phyloP scores from a whole-genome alignment of 371 early-diverging fungal species.

The Syncephalastrum sp. region DNA sequence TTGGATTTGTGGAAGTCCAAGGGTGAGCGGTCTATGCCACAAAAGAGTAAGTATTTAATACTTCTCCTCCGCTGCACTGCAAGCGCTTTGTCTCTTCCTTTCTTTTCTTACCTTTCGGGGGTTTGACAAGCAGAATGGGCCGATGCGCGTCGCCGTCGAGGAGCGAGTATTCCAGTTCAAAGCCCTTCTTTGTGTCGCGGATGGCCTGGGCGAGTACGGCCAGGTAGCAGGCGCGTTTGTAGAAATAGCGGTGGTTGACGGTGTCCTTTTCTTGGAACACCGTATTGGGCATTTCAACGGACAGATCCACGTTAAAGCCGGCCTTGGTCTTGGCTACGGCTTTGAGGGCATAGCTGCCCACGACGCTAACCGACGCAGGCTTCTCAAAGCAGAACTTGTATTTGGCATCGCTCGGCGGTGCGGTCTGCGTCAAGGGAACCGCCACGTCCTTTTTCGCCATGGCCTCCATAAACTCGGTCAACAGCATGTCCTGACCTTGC shows the following conservation, averaged over 20 bases:
- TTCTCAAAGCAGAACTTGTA: constrained; percentile 76
- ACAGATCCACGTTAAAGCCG: constrained; percentile 84
- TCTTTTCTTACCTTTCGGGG: constrained; percentile 44
- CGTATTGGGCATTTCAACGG: constrained; percentile 88
- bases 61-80: no score
- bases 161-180: constrained; percentile 57
- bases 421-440: constrained; percentile 77
- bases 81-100: no score
- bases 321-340: constrained; percentile 61
- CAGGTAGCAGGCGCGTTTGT: constrained; percentile 93
- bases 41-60: background rate
- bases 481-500: constrained; percentile 40
- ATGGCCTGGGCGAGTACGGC: constrained; percentile 63
- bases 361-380: constrained; percentile 77
- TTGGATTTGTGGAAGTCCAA: constrained; percentile 58
- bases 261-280: constrained; percentile 92
- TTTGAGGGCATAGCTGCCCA: constrained; percentile 89
- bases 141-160: constrained; percentile 73
- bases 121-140: constrained; percentile 72
- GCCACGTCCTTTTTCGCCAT: constrained; percentile 53
- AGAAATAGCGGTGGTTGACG: constrained; percentile 91
- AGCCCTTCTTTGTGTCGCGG: constrained; percentile 49
- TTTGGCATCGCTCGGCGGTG: constrained; percentile 65
- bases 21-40: constrained; percentile 51
- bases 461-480: constrained; percentile 23